Evolutionary conservation across 2,329 filamentous ascomycete species (phyloP), one percentile per base, ranked within the genome.

Genomic region (Peltaster fructicola): DNA sequence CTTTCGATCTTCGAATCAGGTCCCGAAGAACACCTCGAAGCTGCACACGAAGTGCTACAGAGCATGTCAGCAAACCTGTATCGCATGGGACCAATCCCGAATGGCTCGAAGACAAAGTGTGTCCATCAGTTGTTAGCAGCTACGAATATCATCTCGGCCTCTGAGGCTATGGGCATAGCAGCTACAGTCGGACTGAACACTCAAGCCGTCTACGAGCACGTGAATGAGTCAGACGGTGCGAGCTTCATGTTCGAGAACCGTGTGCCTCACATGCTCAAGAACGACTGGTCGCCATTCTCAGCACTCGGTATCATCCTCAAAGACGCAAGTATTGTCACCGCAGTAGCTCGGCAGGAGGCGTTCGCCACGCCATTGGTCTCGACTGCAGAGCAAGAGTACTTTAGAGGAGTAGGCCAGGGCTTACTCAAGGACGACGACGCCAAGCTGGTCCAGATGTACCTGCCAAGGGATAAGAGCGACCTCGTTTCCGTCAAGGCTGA

Each of bases 1-100:
- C 52, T 82, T 20, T 76, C 73, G 5, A 81, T 84, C 43, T 79
- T 84, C 65, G 73, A 73, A 0, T 73, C 61, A 0, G 54, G 63
- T 0, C 57, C 64, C 1, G 57, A 55, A 3, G 66, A 67, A 4
- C 35, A 48, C 14, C 50, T 80, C 2, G 53, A 59, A 16, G 63
- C 62, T 29, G 71, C 62, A 1, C 58, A 57, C 12, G 61, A 57
- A 23, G 49, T 81, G 2, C 56, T 82, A 2, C 56, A 67, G 25
- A 63, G 65, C 36, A 66, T 84, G 56, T 65, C 73, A 2, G 66
- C 65, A 8, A 78, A 77, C 44, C 53, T 82, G 7, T 65, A 62
- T 38, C 50, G 56, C 10, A 57, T 68, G 6, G 64, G 64, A 2
- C 61, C 56, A 2, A 50, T 67, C 22, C 60, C 59, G 14, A 54